Evolutionary conservation across 176 grass and related monocot species (phyloP), one percentile per base, ranked within the genome.

Genomic region (Hordeum marinum): DNA sequence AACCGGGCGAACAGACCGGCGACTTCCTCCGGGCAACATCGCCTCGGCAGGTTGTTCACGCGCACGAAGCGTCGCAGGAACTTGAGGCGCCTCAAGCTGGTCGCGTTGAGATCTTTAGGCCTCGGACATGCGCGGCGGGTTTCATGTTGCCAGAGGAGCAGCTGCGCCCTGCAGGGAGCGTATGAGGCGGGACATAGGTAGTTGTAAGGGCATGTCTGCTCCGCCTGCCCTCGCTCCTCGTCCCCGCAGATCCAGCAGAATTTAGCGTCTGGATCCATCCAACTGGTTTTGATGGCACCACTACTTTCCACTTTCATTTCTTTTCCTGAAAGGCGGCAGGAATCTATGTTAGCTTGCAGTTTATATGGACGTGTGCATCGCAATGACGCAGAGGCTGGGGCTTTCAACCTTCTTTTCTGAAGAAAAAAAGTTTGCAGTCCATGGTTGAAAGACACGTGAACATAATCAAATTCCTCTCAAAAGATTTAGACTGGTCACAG

Each of bases 171-270:
- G 60, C 78, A 81, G 34, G 85, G 85, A 63, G 36, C 10, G 25
- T 87, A 87, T 17, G 85, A 46, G 14, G 34, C 35, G 15, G 85
- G 79, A 21, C 43, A 81, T 9, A 68, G 85, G 23, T 68, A 87
- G 85, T 76, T 87, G 37, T 68, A 87, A 17, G 79, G 85, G 1
- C 71, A 87, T 20, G 9, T 76, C 70, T 20, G 24, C 69, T 87
- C 85, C 60, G 17, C 27, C 32, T 82, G 78, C 2, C 54, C 17
- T 55, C 31, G 68, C 42, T 66, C 46, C 42, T 67, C 78, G 0
- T 87, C 78, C 57, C 85, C 70, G n/a, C 85, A 75, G 11, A 87
- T 81, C n/a, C 8, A 65, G 85, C 77, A 81, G 14, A 66, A 87
- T 5, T 21, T 29, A 55, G 78, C 43, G 34, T 82, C 78, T 25